Evolutionary conservation across 352 stramenopile genomes (phyloP).

Genomic region (Pseudoperonospora humuli): DNA sequence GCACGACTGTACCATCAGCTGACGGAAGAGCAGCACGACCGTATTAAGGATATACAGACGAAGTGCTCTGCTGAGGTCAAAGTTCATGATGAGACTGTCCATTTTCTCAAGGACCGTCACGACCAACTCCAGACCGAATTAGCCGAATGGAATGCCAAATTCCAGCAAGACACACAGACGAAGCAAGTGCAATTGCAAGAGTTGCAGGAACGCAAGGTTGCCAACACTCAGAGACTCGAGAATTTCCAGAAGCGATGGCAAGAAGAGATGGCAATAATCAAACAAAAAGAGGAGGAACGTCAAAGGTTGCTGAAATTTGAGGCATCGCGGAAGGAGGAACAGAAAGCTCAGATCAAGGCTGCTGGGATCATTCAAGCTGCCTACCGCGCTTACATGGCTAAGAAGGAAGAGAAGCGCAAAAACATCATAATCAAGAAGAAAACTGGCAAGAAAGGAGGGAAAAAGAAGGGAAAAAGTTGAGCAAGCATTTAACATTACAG

Average conservation of each 20-base stretch:
- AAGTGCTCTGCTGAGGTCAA: too few species aligned
- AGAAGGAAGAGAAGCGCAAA: slow-evolving; percentile 60
- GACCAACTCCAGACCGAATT: slow-evolving; percentile 58
- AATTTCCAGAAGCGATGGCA: slow-evolving; percentile 65
- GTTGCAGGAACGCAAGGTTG: slow-evolving; percentile 47
- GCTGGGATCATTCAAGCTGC: slow-evolving; percentile 61
- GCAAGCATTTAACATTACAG: slow-evolving; percentile 2
- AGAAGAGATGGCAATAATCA: slow-evolving; percentile 58
- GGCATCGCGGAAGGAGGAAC: slow-evolving; percentile 49
- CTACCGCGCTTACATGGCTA: slow-evolving; percentile 36
- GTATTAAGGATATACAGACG: too few species aligned
- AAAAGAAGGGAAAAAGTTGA: slow-evolving; percentile 56
- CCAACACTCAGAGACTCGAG: slow-evolving; percentile 54
- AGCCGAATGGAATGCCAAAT: slow-evolving; percentile 68
- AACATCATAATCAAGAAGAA: slow-evolving; percentile 53
- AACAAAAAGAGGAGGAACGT: slow-evolving; percentile 67
- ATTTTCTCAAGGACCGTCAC: too few species aligned
- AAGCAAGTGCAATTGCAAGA: slow-evolving; percentile 57
- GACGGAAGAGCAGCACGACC: too few species aligned
- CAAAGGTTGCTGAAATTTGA: slow-evolving; percentile 63
- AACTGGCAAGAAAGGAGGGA: slow-evolving; percentile 48
- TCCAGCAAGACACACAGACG: slow-evolving; percentile 68
- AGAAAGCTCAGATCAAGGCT: slow-evolving; percentile 61
- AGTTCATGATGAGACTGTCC: too few species aligned
- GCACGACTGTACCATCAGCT: too few species aligned